Evolutionary conservation across 1,284 basidiomycete genomes (phyloP).

Genomic region (Retiboletus flavoniger): DNA sequence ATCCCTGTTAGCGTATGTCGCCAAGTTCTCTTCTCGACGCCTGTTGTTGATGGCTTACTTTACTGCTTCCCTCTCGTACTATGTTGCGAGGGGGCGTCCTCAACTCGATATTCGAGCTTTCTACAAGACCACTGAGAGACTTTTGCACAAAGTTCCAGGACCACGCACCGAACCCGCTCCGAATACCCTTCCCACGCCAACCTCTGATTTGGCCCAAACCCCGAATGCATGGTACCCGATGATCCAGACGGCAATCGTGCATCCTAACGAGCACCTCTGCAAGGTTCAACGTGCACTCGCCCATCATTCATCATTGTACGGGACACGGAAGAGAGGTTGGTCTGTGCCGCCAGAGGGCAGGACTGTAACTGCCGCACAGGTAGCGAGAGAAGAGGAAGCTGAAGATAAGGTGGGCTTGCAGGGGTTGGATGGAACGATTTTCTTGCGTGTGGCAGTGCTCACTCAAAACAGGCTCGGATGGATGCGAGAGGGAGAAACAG

Average conservation of each 20-base stretch:
- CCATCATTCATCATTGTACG: constrained; percentile 50
- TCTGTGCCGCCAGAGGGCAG: constrained; percentile 9
- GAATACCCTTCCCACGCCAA: constrained; percentile 35
- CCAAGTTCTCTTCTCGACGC: constrained; percentile 31
- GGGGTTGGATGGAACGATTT: constrained; percentile 48
- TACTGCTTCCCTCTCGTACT: constrained; percentile 35
- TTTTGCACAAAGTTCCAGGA: constrained; percentile 33
- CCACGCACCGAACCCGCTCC: constrained; percentile 33
- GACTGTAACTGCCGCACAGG: constrained; percentile 16
- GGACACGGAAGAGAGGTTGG: constrained; percentile 37
- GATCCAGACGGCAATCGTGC: constrained; percentile 33
- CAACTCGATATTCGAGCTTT: constrained; percentile 38
- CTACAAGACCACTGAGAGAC: constrained; percentile 26
- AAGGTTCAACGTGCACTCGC: constrained; percentile 57
- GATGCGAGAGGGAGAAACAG: constrained; percentile 47
- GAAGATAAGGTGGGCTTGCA: constrained; percentile 25
- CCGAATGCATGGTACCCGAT: constrained; percentile 60
- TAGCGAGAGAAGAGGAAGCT: constrained; percentile 25
- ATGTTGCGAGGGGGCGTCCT: constrained; percentile 41
- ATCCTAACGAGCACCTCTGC: constrained; percentile 59
- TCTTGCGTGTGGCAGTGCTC: constrained; percentile 52
- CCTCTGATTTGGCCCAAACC: constrained; percentile 31
- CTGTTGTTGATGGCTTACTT: constrained; percentile 43
- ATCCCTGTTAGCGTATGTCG: constrained; percentile 31
- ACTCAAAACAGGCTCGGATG: constrained; percentile 50